These are phyloP conservation scores for Candida orba DNA, from an alignment of 805 yeast species.

Conservation along the genomic window DNA sequence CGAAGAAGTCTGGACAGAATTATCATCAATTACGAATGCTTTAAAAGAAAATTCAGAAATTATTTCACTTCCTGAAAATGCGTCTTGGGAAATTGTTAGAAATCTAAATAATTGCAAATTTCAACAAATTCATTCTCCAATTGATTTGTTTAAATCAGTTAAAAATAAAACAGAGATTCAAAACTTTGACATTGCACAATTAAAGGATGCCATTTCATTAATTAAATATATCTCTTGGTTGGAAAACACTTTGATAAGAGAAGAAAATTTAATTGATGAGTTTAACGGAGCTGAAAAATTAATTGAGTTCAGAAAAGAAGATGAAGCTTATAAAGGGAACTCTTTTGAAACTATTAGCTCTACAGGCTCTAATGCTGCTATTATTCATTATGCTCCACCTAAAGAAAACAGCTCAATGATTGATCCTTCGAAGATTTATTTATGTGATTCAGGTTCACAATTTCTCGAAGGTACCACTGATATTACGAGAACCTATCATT, in stretches of 20 bases:
- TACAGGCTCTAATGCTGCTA: conserved; percentile 67
- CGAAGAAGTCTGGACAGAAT: conserved; percentile 49
- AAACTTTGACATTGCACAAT: conserved; percentile 71
- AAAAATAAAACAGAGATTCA: conserved; percentile 68
- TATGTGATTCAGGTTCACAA: conserved; percentile 90
- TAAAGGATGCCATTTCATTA: conserved; percentile 76
- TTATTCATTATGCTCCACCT: conserved; percentile 71
- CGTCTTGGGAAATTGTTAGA: conserved; percentile 64
- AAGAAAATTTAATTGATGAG: conserved; percentile 47
- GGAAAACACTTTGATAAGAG: conserved; percentile 43
- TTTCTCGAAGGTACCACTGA: conserved; percentile 94
- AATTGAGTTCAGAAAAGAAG: conserved; percentile 43
- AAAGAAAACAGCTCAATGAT: conserved; percentile 49
- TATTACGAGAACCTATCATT: conserved; percentile 82
- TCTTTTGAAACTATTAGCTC: conserved; percentile 76
- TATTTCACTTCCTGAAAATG: conserved; percentile 46
- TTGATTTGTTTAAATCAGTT: conserved; percentile 61
- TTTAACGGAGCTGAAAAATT: conserved; percentile 58
- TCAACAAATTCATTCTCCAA: conserved; percentile 46
- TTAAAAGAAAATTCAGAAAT: conserved; percentile 17
- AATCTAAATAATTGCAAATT: conserved; percentile 36
- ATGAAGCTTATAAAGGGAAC: conserved; percentile 54
- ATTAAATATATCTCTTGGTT: conserved; percentile 79
- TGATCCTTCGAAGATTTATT: conserved; percentile 59
- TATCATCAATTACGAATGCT: conserved; percentile 25